Base-by-base conservation (phyloP, 805 yeast genomes). In the Nakazawaea siamensis region DNA sequence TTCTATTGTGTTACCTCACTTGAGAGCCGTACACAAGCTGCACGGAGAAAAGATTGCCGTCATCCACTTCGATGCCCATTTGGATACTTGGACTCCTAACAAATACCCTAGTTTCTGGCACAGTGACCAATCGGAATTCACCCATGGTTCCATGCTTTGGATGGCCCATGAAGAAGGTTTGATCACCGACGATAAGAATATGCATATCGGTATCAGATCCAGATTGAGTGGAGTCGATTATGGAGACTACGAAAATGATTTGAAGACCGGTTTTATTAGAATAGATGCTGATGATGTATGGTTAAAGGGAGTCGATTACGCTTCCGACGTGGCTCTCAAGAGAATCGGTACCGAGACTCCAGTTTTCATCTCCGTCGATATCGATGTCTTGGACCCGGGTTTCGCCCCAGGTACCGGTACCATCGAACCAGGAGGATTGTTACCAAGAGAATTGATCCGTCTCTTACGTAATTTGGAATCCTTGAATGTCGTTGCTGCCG, bases 141-240 rank as follows among this genome's bases (percentile, higher is more conserved):
- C 82, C 27, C 94, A 84, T 50, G 94, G 94, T 4, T 77, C 92
- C 5, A 81, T 84, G 88, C 64, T 84, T 25, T 83, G 92, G 92
- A 69, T 78, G 66, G 90, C 90, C 5, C 55, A 58, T 35, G 64
- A 78, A 39, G 94, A 84, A 50, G 87, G 83, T 0, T 59, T 81
- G 34, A 54, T 80, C 21, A 48, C 64, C 37, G 60, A 73, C 21
- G 60, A 62, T 32, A 56, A 70, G 33, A 80, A 83, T 48, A 64
- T 80, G 28, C 94, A 84, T 50, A 80, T 83, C 17, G 94, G 94
- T 0, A 57, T 83, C 31, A 68, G 94, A 46, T 80, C 94, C 1
- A 71, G 86, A 51, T 58, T 84, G 21, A 66, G 78, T 0, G 88
- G 87, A 10, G 54, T 56, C 11, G 73, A 58, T 34, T 70, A 59